Base-by-base conservation (phyloP, 345 rosid genomes). In the Eucalyptus paniculata region DNA sequence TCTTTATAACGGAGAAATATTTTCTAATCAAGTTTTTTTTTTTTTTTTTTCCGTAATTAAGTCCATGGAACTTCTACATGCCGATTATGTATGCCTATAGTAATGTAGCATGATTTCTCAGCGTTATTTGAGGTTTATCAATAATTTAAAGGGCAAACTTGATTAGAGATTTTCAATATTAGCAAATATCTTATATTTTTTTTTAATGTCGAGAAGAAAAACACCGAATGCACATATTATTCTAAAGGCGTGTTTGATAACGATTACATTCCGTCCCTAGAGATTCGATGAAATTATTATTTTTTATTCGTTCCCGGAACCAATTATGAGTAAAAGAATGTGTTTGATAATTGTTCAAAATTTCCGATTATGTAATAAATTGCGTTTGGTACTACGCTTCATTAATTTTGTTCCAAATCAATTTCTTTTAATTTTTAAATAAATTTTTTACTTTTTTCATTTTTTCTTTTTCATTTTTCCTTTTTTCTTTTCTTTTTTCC, bases 281-380 rank as follows among this genome's bases (percentile, higher is more conserved):
- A 45, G 12, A 45, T 45, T 45, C 1, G 9, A 45, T 12, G 0
- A 47, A 47, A 47, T 47, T 47, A 47, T 47, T 3, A 47, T 47
- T 47, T 45, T 47, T 47, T 47, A 47, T 47, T 47, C 10, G 4
- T 45, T 45, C 1, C 11, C 4, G 1, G 0, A 45, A 45, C 0
- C 10, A 45, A 45, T 45, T 45, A 1, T 9, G 12, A 47, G 12
- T 47, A 11, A 47, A 47, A 47, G 49, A 47, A 47, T 47, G 4
- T 47, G 12, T 47, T 47, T 47, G 49, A 47, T 47, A 47, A 47
- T 0, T 0, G 12, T 11, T 47, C 4, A 47, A 47, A 47, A 47
- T 47, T 47, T 44, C 3, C 0, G 12, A 10, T 47, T 11, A 0
- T 0, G 0, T 11, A 47, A 47, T 47, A 1, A 45, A 45, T 9